Conservation (phyloP, 352 stramenopile genomes). For the Pythium scleroteichum region DNA sequence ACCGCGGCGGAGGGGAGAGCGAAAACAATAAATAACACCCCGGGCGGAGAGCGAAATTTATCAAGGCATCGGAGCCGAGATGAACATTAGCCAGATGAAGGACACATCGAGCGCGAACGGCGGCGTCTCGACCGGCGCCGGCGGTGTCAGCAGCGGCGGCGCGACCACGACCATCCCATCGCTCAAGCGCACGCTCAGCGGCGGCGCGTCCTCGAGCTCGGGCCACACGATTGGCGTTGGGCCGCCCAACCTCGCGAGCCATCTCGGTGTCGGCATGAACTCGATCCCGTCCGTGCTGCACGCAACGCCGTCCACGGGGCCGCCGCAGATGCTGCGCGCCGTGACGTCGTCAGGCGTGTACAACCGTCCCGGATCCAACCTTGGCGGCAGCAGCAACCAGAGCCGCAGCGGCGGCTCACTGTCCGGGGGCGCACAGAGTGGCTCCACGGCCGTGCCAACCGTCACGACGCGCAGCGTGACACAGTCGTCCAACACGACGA, state of each 20-base stretch:
- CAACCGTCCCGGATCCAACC: conserved; percentile 50
- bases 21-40: conserved; percentile 16
- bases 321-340: conserved; percentile 81
- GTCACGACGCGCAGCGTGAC: conserved; percentile 56
- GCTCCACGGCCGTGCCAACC: conserved; percentile 23
- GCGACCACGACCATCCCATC: conserved; percentile 69
- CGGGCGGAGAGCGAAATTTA: conserved; percentile 4
- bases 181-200: conserved; percentile 84
- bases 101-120: conserved; percentile 33
- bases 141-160: conserved; percentile 46
- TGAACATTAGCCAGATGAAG: conserved; percentile 81
- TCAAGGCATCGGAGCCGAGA: conserved; percentile 22
- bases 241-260: conserved; percentile 36
- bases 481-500: conserved; percentile 47
- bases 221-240: conserved; percentile 40
- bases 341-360: conserved; percentile 83
- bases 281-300: conserved; percentile 81
- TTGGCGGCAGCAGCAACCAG: neutral
- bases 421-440: conserved; percentile 21
- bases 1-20: conserved; percentile 5
- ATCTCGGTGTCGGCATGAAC: conserved; percentile 70
- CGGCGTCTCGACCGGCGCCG: conserved; percentile 46
- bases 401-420: conserved; percentile 11
- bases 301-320: conserved; percentile 61
- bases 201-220: conserved; percentile 41